These are phyloP conservation scores for Mycena galopus DNA, from an alignment of 768 basidiomycete genomes.

Conservation along the genomic window DNA sequence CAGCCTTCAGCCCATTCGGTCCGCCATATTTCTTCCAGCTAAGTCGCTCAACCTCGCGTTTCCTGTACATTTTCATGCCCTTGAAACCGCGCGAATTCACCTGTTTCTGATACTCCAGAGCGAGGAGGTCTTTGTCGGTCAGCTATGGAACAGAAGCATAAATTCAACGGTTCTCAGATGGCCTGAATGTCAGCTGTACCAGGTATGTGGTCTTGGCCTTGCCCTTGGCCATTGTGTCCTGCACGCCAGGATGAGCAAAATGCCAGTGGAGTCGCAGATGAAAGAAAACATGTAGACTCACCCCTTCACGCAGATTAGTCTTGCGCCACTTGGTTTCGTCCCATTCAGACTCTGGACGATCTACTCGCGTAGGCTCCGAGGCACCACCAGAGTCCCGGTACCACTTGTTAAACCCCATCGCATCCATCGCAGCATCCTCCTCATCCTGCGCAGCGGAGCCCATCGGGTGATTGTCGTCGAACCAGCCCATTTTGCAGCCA, in stretches of 20 bases:
- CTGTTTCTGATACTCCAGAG: conserved; percentile 25
- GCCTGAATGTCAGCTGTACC: background rate
- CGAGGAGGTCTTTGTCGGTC: conserved; percentile 33
- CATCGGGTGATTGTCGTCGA: conserved; percentile 33
- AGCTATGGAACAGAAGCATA: background rate
- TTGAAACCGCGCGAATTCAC: conserved; percentile 20
- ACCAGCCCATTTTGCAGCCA: conserved; percentile 28
- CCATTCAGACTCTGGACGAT: conserved; percentile 30
- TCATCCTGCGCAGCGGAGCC: conserved; percentile 27
- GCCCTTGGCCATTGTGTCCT: conserved; percentile 32
- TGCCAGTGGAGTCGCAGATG: no score
- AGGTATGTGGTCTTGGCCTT: conserved; percentile 30
- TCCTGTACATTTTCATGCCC: conserved; percentile 27
- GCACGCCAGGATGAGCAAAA: background rate
- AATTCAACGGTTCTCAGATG: background rate
- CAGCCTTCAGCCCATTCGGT: conserved; percentile 30
- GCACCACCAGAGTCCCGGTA: conserved; percentile 22
- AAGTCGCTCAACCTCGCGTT: conserved; percentile 29
- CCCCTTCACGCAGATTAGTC: conserved; percentile 23
- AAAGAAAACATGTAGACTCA: background rate
- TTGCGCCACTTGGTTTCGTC: conserved; percentile 32
- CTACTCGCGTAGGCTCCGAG: conserved; percentile 17
- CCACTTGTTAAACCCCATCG: conserved; percentile 31
- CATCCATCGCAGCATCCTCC: conserved; percentile 23
- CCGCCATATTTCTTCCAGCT: conserved; percentile 31